These are phyloP conservation scores for Ambrosiella beaveri DNA, from an alignment of 2,329 filamentous ascomycete genomes.

Conservation along the genomic window DNA sequence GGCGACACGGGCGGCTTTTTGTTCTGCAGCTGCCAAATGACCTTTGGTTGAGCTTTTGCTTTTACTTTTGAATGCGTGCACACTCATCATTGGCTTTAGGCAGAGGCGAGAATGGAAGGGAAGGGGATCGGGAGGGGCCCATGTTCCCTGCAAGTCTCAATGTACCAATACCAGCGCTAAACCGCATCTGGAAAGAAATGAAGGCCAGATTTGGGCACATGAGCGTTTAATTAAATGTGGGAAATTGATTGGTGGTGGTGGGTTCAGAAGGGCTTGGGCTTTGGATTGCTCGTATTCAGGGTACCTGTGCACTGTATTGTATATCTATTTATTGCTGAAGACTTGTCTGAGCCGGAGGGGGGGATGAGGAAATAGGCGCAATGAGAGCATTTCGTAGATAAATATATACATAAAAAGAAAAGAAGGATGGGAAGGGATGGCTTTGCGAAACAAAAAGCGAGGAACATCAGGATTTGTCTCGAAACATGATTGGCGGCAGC, in stretches of 20 bases:
- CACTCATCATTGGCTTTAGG: background rate
- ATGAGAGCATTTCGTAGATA: background rate
- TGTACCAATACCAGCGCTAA: background rate
- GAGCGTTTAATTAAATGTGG: background rate
- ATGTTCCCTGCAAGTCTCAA: background rate
- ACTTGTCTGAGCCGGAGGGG: too few relatives aligned
- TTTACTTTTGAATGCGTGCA: background rate
- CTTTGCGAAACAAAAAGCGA: background rate
- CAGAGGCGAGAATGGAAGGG: background rate
- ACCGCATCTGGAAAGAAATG: background rate
- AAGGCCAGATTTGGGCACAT: background rate
- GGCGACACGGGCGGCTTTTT: slow-evolving; percentile 3
- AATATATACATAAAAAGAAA: too few relatives aligned
- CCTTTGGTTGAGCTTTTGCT: background rate
- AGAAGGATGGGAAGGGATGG: background rate
- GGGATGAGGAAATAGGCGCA: background rate
- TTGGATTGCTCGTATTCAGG: too few relatives aligned
- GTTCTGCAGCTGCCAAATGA: background rate
- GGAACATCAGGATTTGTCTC: background rate
- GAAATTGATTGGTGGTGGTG: background rate
- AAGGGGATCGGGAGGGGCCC: background rate
- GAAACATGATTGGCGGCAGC: background rate
- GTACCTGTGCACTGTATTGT: too few relatives aligned
- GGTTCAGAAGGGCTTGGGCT: too few relatives aligned
- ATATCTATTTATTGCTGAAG: too few relatives aligned